phyloP scores from a whole-genome alignment of 371 early-diverging fungal genomes.

The Funneliformis caledonium region DNA sequence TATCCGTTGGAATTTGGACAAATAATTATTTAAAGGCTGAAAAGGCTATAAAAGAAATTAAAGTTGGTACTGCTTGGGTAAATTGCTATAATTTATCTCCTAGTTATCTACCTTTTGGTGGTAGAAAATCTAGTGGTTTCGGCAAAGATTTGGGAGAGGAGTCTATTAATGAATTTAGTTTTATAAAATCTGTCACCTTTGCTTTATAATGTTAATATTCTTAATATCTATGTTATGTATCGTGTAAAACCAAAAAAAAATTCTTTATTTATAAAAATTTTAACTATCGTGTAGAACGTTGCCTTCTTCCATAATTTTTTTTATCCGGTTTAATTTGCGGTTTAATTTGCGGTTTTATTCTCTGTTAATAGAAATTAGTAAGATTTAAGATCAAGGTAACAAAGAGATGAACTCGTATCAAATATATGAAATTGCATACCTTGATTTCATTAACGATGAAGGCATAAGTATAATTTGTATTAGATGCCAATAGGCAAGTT shows the following conservation, averaged over 20 bases:
- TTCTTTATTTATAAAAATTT: no score
- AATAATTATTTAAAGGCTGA: constrained; percentile 45
- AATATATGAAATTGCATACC: background rate
- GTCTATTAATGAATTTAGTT: background rate
- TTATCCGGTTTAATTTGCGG: no score
- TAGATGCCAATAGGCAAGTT: background rate
- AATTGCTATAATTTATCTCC: background rate
- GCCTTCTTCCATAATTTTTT: no score
- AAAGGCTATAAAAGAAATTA: background rate
- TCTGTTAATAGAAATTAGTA: no score
- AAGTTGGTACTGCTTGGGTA: background rate
- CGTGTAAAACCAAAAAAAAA: no score
- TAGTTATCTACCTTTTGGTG: background rate
- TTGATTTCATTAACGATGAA: background rate
- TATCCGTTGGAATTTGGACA: constrained; percentile 86
- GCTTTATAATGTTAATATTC: background rate
- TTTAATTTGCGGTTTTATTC: no score
- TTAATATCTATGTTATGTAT: no score
- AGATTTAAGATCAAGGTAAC: no score
- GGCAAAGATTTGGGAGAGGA: background rate
- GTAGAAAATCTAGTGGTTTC: background rate
- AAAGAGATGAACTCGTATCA: no score
- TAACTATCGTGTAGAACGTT: no score
- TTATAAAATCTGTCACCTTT: background rate
- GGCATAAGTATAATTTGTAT: constrained; percentile 4